Percentiles rank a stretch among this genome's conserved stretches.
Evolutionary conservation across 805 yeast species (phyloP).

Genomic region (Candida koratica): DNA sequence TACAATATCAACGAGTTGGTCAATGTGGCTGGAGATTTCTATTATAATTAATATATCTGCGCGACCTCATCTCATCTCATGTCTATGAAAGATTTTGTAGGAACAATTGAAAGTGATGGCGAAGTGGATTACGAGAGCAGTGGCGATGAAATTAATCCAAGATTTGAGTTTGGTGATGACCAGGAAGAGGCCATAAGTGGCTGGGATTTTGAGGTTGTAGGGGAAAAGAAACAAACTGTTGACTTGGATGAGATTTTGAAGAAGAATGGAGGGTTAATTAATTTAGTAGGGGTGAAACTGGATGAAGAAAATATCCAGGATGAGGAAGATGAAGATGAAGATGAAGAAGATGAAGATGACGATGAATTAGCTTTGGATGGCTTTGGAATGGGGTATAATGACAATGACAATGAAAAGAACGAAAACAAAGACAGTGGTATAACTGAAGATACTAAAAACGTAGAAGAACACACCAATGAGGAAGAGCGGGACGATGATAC

Average conservation of each 20-base stretch:
- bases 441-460: slow-evolving; percentile 20
- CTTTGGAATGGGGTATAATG: slow-evolving; percentile 43
- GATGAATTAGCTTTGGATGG: slow-evolving; percentile 44
- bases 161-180: slow-evolving; percentile 68
- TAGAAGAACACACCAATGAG: slow-evolving; percentile 27
- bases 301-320: slow-evolving; percentile 24
- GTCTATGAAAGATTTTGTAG: slow-evolving; percentile 29
- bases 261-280: slow-evolving; percentile 73
- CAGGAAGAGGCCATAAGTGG: slow-evolving; percentile 50
- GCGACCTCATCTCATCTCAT: slow-evolving; percentile 2
- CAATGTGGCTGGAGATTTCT: slow-evolving; percentile 12
- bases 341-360: slow-evolving; percentile 23
- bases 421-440: slow-evolving; percentile 28
- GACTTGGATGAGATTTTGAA: slow-evolving; percentile 85
- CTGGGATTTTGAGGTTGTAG: slow-evolving; percentile 74
- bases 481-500: slow-evolving; percentile 19
- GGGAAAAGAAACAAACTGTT: slow-evolving; percentile 43
- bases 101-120: slow-evolving; percentile 70
- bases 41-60: slow-evolving; percentile 5
- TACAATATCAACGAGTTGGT: slow-evolving; percentile 19
- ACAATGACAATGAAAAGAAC: slow-evolving; percentile 18
- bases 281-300: slow-evolving; percentile 43
- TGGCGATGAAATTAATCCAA: slow-evolving; percentile 65
- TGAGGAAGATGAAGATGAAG: slow-evolving; percentile 28
- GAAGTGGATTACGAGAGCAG: slow-evolving; percentile 21